A percentile compares a stretch with the other conserved stretches of the same genome.
phyloP scores from a whole-genome alignment of 139 green algal species.

The Zygnema cylindricum region DNA sequence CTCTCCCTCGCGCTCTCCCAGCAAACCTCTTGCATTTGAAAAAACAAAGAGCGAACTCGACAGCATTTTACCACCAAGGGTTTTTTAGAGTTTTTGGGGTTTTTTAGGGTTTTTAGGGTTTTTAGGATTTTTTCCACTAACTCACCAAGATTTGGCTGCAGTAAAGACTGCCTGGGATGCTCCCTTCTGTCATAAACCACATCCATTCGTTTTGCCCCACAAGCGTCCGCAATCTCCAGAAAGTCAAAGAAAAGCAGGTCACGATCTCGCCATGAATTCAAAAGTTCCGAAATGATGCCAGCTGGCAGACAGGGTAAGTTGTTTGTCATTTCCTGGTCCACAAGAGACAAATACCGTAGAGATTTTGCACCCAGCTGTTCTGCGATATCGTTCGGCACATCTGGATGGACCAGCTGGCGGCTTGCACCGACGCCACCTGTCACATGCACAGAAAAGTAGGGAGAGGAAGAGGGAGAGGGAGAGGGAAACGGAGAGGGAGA shows the following conservation, averaged over 20 bases:
- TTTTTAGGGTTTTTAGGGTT: too few species aligned
- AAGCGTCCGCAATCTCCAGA: conserved; percentile 69
- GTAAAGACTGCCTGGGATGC: conserved; percentile 67
- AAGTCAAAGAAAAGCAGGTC: conserved; percentile 67
- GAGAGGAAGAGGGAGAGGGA: not conserved
- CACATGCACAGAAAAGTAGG: not conserved
- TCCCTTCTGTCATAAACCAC: conserved; percentile 67
- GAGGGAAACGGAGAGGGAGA: not conserved
- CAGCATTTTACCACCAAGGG: too few species aligned
- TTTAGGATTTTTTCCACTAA: too few species aligned
- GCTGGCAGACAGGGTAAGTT: conserved; percentile 61
- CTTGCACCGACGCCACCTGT: conserved; percentile 5
- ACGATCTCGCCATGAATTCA: conserved; percentile 29
- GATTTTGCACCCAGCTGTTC: conserved; percentile 71
- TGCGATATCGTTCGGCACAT: conserved; percentile 64
- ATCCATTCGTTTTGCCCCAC: conserved; percentile 53
- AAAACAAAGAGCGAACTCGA: too few species aligned
- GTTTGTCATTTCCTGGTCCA: conserved; percentile 50
- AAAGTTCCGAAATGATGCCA: conserved; percentile 27
- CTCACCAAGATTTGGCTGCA: conserved; percentile 69
- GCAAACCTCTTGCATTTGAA: too few species aligned
- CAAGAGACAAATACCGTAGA: conserved; percentile 58
- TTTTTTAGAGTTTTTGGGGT: too few species aligned
- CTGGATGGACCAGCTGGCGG: conserved; percentile 67
- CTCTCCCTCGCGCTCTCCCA: too few species aligned